These are phyloP conservation scores for Linnemannia hyalina DNA, from an alignment of 192 early-diverging fungal genomes.

Conservation along the genomic window DNA sequence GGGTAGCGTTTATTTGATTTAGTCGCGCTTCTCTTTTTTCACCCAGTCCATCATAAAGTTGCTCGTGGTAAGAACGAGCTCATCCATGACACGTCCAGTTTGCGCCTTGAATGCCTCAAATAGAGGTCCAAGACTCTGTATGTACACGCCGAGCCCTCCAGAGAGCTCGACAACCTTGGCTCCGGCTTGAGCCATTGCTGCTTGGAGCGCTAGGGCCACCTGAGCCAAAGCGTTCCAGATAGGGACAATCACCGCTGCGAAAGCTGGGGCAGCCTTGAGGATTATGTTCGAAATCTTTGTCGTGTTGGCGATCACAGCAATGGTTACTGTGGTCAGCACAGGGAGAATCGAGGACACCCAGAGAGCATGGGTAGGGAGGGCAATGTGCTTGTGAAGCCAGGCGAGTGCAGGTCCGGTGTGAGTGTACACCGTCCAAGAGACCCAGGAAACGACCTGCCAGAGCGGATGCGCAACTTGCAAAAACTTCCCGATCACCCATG, in stretches of 20 bases:
- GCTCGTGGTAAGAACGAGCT: constrained; percentile 15
- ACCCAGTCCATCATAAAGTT: constrained; percentile 55
- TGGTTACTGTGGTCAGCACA: background rate
- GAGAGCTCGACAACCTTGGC: constrained; percentile 9
- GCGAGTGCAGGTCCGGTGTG: constrained; percentile 3
- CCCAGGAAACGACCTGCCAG: constrained; percentile 29
- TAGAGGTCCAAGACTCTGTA: constrained; percentile 25
- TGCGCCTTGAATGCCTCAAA: constrained; percentile 36
- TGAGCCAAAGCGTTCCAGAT: constrained; percentile 30
- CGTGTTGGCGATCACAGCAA: background rate
- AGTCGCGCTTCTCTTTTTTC: constrained; percentile 50
- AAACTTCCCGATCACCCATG: constrained; percentile 33
- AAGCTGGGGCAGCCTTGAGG: background rate
- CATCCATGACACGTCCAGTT: constrained; percentile 24
- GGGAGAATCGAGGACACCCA: constrained; percentile 31
- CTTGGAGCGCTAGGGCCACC: constrained; percentile 9
- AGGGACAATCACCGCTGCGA: constrained; percentile 9
- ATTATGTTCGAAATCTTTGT: background rate
- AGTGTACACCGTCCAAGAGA: constrained; percentile 24
- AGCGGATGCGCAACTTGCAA: constrained; percentile 15
- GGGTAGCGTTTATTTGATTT: background rate
- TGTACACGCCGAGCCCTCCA: constrained; percentile 20
- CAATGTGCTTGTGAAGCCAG: constrained; percentile 15
- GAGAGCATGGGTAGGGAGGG: constrained; percentile 4
- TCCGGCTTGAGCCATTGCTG: background rate